These are phyloP conservation scores for Sporothrix sp. DNA, from an alignment of 2,329 filamentous ascomycete genomes.

Conservation along the genomic window DNA sequence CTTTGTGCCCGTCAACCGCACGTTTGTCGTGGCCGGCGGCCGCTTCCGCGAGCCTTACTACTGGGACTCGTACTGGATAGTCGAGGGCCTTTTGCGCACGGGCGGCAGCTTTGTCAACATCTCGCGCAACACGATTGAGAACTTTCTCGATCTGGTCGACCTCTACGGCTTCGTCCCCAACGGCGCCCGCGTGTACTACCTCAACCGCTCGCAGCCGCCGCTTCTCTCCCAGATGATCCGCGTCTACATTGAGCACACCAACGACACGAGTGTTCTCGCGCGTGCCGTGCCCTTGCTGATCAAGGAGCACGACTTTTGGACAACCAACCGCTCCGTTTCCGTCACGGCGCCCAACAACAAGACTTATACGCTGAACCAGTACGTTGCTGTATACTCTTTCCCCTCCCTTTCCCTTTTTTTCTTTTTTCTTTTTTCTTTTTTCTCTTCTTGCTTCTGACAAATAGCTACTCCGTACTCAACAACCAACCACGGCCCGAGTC, in stretches of 20 bases:
- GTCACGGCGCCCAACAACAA: slow-evolving; percentile 34
- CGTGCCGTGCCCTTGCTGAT: slow-evolving; percentile 53
- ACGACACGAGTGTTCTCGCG: slow-evolving; percentile 50
- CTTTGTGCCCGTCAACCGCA: slow-evolving; percentile 56
- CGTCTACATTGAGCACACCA: slow-evolving; percentile 53
- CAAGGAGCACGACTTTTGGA: slow-evolving; percentile 55
- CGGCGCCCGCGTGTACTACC: slow-evolving; percentile 53
- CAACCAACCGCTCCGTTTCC: slow-evolving; percentile 47
- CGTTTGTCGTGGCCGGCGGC: slow-evolving; percentile 62
- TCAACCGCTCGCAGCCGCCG: slow-evolving; percentile 59
- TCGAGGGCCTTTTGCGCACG: slow-evolving; percentile 55
- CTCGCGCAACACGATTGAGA: slow-evolving; percentile 58
- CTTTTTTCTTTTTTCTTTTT: not conserved
- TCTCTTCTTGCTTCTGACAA: not conserved
- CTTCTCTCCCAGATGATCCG: slow-evolving; percentile 57
- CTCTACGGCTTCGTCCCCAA: slow-evolving; percentile 58
- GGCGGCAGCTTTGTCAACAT: slow-evolving; percentile 54
- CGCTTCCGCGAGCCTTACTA: slow-evolving; percentile 63
- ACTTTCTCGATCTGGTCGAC: slow-evolving; percentile 58
- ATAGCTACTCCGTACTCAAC: slow-evolving; percentile 49
- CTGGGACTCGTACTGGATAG: slow-evolving; percentile 62
- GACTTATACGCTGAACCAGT: slow-evolving; percentile 49
- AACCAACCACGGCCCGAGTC: slow-evolving; percentile 59
- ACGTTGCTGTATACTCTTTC: slow-evolving; percentile 17
- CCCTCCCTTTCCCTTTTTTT: not conserved